phyloP scores from a whole-genome alignment of 352 stramenopile species.

The Globisporangium spinosum region DNA sequence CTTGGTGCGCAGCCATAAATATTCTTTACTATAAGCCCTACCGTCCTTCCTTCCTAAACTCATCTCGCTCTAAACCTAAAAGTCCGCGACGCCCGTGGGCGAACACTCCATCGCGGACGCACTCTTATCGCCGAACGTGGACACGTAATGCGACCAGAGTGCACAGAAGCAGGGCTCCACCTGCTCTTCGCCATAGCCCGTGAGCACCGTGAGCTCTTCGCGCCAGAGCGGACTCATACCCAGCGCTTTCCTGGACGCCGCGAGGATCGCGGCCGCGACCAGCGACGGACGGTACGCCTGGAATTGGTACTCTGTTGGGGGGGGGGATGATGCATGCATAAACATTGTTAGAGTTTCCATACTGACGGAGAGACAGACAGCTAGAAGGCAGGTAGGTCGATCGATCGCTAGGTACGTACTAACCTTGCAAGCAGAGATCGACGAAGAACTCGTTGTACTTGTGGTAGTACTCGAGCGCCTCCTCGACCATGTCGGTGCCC shows the following conservation, averaged over 20 bases:
- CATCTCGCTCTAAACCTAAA: conserved; percentile 13
- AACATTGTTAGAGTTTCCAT: background rate
- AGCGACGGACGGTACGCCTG: conserved; percentile 82
- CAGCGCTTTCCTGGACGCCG: conserved; percentile 70
- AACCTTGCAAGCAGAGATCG: conserved; percentile 67
- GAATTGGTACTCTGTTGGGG: conserved; percentile 60
- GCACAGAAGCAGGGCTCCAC: conserved; percentile 81
- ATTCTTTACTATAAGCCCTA: conserved; percentile 2
- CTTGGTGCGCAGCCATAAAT: conserved; percentile 11
- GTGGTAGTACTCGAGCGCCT: conserved; percentile 73
- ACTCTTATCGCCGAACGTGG: conserved; percentile 67
- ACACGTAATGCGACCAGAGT: conserved; percentile 81
- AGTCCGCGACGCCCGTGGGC: conserved; percentile 60
- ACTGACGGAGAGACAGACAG: background rate
- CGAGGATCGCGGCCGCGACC: conserved; percentile 70
- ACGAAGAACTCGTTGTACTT: conserved; percentile 87
- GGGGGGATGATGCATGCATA: background rate
- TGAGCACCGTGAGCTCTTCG: conserved; percentile 75
- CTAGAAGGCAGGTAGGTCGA: background rate
- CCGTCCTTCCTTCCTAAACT: background rate
- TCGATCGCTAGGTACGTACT: background rate
- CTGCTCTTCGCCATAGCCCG: conserved; percentile 75
- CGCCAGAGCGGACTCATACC: conserved; percentile 79
- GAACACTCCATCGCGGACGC: conserved; percentile 58
- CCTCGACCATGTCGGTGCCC: conserved; percentile 63